Evolutionary conservation across 2,329 filamentous ascomycete species (phyloP), one percentile per base, ranked within the genome.

Genomic region (Macrophomina tecta): DNA sequence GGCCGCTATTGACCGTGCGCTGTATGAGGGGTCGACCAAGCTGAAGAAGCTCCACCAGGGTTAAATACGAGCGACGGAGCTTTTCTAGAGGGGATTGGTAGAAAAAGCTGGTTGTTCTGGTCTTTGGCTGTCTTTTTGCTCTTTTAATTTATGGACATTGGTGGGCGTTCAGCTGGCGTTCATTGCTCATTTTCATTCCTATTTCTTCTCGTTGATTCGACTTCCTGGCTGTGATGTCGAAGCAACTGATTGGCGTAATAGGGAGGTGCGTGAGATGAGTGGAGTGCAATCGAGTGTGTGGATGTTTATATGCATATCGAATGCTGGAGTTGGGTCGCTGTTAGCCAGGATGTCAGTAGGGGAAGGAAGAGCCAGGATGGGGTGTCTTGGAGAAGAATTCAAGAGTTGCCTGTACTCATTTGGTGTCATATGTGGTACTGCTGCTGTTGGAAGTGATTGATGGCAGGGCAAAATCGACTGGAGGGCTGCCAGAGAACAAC

Each of bases 1-100:
- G 11, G 95, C 96, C 5, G 95, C 95, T 4, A 83, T 99, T 38
- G 95, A 99, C 77, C 88, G 96, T 66, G 92, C 91, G 60, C 80
- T 98, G 69, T 99, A 97, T 74, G 95, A 99, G 81, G 95, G 95
- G 49, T 86, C 87, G 2, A 88, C 90, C 67, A 87, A 91, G 76
- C 84, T 98, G 70, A 97, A 91, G 86, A 99, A 99, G 86, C 79
- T 97, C 78, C 92, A 90, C 76, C 83, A 85, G 55, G 84, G 80
- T 71, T 90, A 79, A 77, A 9, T 49, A 12, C n/a, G 5, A 11
- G 18, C 18, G n/a, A 42, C 23, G 36, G 18, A 8, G 16, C 9
- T n/a, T 23, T 16, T 28, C 5, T 12, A 18, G 34, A 18, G 12
- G n/a, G 52, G 38, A n/a, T n/a, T 18, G 63, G 55, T 66, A 64